phyloP scores from a whole-genome alignment of 2,329 filamentous ascomycete species.

The Pseudogymnoascus sp. region DNA sequence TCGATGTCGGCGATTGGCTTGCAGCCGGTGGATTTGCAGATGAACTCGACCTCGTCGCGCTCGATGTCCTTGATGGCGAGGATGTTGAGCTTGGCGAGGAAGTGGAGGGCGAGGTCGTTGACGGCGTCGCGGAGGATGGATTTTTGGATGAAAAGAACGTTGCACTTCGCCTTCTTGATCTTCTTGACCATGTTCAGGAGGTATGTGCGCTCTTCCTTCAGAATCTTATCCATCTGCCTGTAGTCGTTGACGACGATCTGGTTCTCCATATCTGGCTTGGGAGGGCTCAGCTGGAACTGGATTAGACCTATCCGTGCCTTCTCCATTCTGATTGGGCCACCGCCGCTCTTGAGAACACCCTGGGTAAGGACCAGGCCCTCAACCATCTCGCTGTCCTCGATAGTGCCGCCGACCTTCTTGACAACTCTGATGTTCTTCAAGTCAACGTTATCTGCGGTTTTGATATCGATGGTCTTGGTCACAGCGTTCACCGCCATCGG shows the following conservation, averaged over 20 bases:
- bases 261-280: conserved; percentile 99
- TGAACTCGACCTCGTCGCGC: conserved; percentile 96
- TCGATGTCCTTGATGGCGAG: conserved; percentile 96
- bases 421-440: conserved; percentile 93
- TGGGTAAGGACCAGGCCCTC: conserved; percentile 92
- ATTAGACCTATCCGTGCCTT: conserved; percentile 96
- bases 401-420: conserved; percentile 96
- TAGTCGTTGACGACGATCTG: conserved; percentile 99
- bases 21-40: conserved; percentile 98
- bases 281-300: conserved; percentile 96
- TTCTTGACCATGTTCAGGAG: conserved; percentile 99
- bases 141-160: conserved; percentile 96
- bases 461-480: conserved; percentile 89
- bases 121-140: conserved; percentile 96
- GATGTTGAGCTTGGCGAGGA: conserved; percentile 94
- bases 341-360: conserved; percentile 85
- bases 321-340: conserved; percentile 87
- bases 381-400: conserved; percentile 96
- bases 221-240: conserved; percentile 99
- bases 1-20: conserved; percentile 98
- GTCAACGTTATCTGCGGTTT: conserved; percentile 93
- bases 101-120: conserved; percentile 95
- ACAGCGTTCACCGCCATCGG: conserved; percentile 98
- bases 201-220: conserved; percentile 98
- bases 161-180: conserved; percentile 99